Conservation (phyloP, 1,284 basidiomycete genomes). For the Laetiporus sulphureus region DNA sequence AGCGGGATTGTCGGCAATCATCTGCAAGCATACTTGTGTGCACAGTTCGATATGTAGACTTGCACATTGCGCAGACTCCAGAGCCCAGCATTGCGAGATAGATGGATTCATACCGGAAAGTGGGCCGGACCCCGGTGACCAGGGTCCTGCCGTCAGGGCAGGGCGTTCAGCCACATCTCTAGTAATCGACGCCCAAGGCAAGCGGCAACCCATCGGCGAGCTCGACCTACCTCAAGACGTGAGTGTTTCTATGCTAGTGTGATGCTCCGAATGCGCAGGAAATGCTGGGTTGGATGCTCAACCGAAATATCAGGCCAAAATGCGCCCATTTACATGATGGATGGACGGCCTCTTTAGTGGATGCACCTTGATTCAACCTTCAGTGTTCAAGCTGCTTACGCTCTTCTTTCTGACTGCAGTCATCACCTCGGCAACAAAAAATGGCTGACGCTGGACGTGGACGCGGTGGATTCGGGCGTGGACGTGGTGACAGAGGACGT, state of each 20-base stretch:
- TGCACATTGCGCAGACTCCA: neutral
- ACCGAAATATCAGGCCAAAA: slow-evolving; percentile 3
- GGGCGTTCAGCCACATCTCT: slow-evolving; percentile 1
- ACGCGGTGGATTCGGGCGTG: slow-evolving; percentile 85
- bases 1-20: neutral
- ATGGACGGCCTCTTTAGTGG: neutral
- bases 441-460: slow-evolving; percentile 77
- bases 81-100: neutral
- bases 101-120: neutral
- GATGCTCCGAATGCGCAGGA: neutral
- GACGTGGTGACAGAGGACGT: slow-evolving; percentile 79
- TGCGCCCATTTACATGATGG: neutral
- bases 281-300: neutral
- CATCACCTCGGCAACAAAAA: slow-evolving; percentile 22
- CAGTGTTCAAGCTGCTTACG: slow-evolving; percentile 1
- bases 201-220: slow-evolving; percentile 22
- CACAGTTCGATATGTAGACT: too few species aligned
- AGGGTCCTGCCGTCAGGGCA: neutral
- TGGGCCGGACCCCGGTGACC: neutral
- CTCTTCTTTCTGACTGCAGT: slow-evolving; percentile 8
- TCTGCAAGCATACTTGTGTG: too few species aligned
- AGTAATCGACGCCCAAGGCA: slow-evolving; percentile 6
- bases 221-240: slow-evolving; percentile 32
- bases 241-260: slow-evolving; percentile 23
- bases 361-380: neutral